Evolutionary conservation across 345 rosid genomes (phyloP).

Genomic region (Syzygium grande): DNA sequence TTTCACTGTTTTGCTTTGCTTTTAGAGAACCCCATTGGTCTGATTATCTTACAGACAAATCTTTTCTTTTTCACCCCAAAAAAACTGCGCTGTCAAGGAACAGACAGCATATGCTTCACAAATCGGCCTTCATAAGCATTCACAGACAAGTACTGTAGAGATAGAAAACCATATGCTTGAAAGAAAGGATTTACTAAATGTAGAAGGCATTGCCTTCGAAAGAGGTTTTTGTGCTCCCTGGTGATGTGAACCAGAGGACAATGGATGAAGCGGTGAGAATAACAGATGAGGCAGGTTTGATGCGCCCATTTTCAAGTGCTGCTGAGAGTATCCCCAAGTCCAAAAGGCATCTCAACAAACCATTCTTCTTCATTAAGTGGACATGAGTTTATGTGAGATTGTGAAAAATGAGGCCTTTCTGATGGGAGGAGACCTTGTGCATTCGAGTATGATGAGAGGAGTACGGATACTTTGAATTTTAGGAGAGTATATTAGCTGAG

Average conservation of each 20-base stretch:
- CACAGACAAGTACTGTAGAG: not conserved
- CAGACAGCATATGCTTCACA: not conserved
- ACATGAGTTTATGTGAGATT: not conserved
- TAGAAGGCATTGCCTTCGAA: not conserved
- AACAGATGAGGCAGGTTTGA: not conserved
- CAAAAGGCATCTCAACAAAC: not conserved
- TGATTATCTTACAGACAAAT: not conserved
- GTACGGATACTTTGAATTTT: not conserved
- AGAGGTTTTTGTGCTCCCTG: not conserved
- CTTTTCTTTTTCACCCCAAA: not conserved
- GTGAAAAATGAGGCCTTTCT: not conserved
- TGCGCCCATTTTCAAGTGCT: not conserved
- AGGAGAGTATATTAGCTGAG: not conserved
- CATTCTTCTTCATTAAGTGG: not conserved
- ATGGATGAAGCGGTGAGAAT: not conserved
- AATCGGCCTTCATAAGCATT: not conserved
- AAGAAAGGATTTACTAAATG: not conserved
- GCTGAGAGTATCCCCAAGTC: not conserved
- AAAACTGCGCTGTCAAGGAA: not conserved
- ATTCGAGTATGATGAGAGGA: not conserved
- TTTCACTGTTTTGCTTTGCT: not conserved
- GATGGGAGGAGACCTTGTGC: not conserved
- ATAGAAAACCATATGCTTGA: not conserved
- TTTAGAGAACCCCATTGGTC: not conserved
- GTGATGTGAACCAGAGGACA: not conserved